phyloP scores from a whole-genome alignment of 2,329 filamentous ascomycete genomes.

The Trichoderma sp. region DNA sequence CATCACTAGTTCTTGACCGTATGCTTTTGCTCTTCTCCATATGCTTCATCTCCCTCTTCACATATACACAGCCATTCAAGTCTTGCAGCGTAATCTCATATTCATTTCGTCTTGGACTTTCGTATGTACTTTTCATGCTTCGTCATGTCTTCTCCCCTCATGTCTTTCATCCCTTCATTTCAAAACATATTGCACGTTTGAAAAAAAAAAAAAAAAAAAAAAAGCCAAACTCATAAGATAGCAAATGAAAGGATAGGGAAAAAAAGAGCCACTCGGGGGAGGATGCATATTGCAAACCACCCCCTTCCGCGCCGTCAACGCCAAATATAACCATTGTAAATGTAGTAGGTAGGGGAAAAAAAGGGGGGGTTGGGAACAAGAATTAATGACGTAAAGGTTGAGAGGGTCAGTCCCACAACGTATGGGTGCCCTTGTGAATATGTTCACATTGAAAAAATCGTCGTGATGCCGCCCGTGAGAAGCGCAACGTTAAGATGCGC shows the following conservation, averaged over 20 bases:
- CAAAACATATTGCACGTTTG: neutral
- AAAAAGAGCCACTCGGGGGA: neutral
- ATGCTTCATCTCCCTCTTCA: neutral
- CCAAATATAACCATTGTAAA: constrained; percentile 10
- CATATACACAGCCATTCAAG: neutral
- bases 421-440: neutral
- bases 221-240: neutral
- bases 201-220: neutral
- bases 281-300: neutral
- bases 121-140: constrained; percentile 17
- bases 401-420: neutral
- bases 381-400: neutral
- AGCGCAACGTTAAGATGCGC: neutral
- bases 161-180: constrained; percentile 7
- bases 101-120: constrained; percentile 10
- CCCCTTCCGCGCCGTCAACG: neutral
- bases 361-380: neutral
- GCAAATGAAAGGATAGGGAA: neutral
- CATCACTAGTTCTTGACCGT: neutral
- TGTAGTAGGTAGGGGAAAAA: neutral
- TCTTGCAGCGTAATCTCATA: neutral
- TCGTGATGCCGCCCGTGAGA: neutral
- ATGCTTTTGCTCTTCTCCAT: neutral
- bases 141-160: constrained; percentile 1
- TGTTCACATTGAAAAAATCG: constrained; percentile 6